Percentiles rank a stretch among this genome's conserved stretches.
phyloP scores from a whole-genome alignment of 2,329 filamentous ascomycete genomes.

The Cladosporium halotolerans region DNA sequence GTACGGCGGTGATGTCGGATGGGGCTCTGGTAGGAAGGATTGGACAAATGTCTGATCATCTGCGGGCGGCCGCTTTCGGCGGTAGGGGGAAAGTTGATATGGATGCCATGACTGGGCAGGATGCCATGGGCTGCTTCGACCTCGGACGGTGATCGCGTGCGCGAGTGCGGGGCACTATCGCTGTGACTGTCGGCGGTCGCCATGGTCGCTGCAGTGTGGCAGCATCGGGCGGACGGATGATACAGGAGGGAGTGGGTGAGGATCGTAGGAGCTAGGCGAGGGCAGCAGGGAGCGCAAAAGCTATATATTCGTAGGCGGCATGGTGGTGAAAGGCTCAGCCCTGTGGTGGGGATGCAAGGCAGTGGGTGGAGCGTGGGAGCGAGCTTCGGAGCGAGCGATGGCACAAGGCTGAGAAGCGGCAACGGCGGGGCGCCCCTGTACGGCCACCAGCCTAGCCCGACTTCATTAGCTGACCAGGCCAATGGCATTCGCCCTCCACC shows the following conservation, averaged over 20 bases:
- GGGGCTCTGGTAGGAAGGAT: slow-evolving; percentile 56
- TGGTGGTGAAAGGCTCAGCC: neutral
- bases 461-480: neutral
- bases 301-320: neutral
- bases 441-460: neutral
- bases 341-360: neutral
- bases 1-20: slow-evolving; percentile 59
- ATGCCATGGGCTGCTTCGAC: slow-evolving; percentile 24
- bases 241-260: neutral
- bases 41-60: slow-evolving; percentile 48
- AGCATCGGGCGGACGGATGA: neutral
- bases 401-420: neutral
- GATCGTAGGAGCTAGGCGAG: neutral
- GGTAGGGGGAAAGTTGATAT: slow-evolving; percentile 40
- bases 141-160: slow-evolving; percentile 9
- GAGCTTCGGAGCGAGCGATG: neutral
- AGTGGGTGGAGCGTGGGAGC: neutral
- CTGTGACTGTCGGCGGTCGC: slow-evolving; percentile 3
- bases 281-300: no score
- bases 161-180: slow-evolving; percentile 3
- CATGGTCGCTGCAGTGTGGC: slow-evolving; percentile 1
- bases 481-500: neutral
- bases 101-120: slow-evolving; percentile 38
- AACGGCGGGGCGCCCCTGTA: neutral
- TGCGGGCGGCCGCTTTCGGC: slow-evolving; percentile 30